These are phyloP conservation scores for Alternaria viburni DNA, from an alignment of 2,329 filamentous ascomycete genomes.

Conservation along the genomic window DNA sequence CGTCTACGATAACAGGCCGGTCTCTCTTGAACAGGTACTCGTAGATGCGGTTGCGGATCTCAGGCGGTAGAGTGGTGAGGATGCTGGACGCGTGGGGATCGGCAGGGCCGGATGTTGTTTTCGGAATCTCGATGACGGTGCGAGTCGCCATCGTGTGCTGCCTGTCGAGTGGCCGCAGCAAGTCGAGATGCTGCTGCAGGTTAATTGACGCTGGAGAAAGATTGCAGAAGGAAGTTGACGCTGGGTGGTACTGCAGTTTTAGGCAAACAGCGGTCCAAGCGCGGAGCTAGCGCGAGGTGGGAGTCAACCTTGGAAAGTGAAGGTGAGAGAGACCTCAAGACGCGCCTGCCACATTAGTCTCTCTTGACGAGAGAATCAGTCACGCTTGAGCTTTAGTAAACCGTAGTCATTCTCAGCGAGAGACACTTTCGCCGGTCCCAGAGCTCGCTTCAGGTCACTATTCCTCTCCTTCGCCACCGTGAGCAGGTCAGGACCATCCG, in stretches of 20 bases:
- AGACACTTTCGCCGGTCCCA: not conserved
- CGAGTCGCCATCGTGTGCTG: not conserved
- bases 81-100: not conserved
- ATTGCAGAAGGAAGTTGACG: accelerated
- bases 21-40: not conserved
- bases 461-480: not conserved
- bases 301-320: not conserved
- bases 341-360: not conserved
- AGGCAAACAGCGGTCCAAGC: not conserved
- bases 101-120: not conserved
- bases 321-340: not conserved
- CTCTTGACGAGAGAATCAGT: not conserved
- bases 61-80: not conserved
- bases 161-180: not conserved
- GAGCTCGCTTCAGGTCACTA: not conserved
- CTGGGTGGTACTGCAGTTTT: not conserved
- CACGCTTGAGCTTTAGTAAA: not conserved
- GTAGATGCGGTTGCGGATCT: not conserved
- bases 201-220: not conserved
- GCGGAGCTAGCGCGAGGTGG: not conserved
- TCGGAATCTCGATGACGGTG: not conserved
- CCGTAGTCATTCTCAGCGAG: not conserved
- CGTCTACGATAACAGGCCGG: too few relatives aligned
- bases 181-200: not conserved
- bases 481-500: not conserved